Base-by-base conservation (phyloP, 129 eudicot genomes). In the Flaveria ramosissima region DNA sequence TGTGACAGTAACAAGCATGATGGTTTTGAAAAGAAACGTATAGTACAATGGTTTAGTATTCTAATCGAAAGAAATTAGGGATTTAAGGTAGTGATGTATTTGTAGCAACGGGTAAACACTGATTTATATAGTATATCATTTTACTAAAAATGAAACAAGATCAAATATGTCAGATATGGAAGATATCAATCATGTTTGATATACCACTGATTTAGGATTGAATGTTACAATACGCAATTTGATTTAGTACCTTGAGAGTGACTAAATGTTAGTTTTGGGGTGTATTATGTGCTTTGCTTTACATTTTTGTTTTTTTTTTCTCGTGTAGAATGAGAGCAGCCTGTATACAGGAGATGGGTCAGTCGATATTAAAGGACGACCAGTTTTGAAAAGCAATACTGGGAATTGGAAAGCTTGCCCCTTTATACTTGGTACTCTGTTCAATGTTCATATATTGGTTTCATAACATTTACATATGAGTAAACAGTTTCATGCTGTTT, bases 371-470 rank as follows among this genome's bases (percentile, higher is more conserved):
- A 86, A 88, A 64, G 92, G 92, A 27, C 85, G 77, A 46, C 92
- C 89, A 32, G 92, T 85, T 43, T 68, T 85, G 70, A 90, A 82
- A 76, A 88, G 88, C 68, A 84, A 88, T 15, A 90, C 96, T 7
- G 96, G 96, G 66, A 90, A 82, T 53, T 90, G 96, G 96, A 90
- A 82, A 85, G 96, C 96, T 16, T 90, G 92, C 83, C 90, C 90
- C 56, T 90, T 83, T 45, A 90, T 90, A 85, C 89, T 90, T 62
- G 96, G 96, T 90, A 79, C 9, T 3, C 13, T 6, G 26, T 23
- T 23, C 26, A 23, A 23, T 53, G 6, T 41, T 41, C 72, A n/a
- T 68, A 17, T 20, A 20, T 20, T 9, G 9, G 14, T 32, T 10
- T 57, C 26, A 13, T 68, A 36, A 32, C 24, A 68, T 20, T 3